Evolutionary conservation across 768 basidiomycete genomes (phyloP).

Genomic region (Auriscalpium vulgare): DNA sequence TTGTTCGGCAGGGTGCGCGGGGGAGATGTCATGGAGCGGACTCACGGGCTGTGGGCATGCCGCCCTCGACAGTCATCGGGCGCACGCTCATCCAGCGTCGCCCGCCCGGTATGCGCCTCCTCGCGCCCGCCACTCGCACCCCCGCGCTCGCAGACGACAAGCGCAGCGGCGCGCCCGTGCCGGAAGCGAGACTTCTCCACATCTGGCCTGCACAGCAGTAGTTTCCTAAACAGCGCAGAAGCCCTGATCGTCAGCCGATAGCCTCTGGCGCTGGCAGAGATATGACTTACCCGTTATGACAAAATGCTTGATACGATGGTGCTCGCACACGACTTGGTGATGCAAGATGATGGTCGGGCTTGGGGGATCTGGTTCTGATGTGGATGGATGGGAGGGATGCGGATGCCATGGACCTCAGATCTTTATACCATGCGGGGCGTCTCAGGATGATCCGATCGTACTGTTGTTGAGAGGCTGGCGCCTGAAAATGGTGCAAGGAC

Average conservation of each 20-base stretch:
- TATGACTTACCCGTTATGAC: no score
- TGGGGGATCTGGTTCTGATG: no score
- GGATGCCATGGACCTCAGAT: not conserved
- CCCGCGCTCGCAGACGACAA: not conserved
- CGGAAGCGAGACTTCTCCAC: no score
- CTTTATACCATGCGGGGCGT: not conserved
- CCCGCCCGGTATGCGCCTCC: not conserved
- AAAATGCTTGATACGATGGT: no score
- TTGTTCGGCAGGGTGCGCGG: not conserved
- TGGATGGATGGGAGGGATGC: no score
- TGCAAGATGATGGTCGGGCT: no score
- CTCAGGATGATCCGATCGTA: not conserved
- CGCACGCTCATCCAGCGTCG: conserved; percentile 41
- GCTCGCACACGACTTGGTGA: no score
- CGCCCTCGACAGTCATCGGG: conserved; percentile 21
- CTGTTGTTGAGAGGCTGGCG: not conserved
- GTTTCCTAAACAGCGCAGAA: no score
- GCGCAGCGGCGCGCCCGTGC: not conserved
- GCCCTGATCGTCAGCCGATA: no score
- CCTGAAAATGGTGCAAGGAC: not conserved
- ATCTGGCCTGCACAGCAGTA: no score
- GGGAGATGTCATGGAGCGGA: not conserved
- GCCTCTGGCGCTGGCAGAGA: no score
- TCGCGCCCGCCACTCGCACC: not conserved
- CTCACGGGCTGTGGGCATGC: conserved; percentile 11